These are phyloP conservation scores for Curvularia sp. DNA, from an alignment of 2,329 filamentous ascomycete genomes.

Conservation along the genomic window DNA sequence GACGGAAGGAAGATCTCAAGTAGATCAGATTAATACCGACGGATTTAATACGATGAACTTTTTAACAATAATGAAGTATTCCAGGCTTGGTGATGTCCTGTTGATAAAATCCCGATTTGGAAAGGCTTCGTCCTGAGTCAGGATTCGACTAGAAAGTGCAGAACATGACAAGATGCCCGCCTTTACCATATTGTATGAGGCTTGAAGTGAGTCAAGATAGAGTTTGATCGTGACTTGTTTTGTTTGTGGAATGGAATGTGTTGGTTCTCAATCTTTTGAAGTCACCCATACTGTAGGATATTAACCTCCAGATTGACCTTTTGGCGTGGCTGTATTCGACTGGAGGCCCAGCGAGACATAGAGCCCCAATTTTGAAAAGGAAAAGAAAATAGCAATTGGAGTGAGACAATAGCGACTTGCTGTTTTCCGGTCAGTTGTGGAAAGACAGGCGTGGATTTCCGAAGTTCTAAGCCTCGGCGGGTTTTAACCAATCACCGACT, in stretches of 20 bases:
- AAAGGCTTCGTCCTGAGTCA: background rate
- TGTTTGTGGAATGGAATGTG: background rate
- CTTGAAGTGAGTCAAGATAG: background rate
- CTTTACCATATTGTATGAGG: background rate
- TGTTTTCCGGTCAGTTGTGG: background rate
- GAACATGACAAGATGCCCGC: background rate
- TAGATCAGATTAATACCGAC: background rate
- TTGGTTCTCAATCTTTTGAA: background rate
- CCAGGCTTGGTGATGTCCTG: background rate
- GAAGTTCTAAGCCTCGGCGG: constrained; percentile 16
- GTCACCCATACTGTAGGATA: background rate
- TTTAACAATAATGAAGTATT: background rate
- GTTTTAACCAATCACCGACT: constrained; percentile 22
- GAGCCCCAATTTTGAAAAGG: background rate
- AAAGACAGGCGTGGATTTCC: constrained; percentile 3
- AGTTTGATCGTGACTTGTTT: background rate
- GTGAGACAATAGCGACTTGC: background rate
- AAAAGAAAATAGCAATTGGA: background rate
- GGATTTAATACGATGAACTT: background rate
- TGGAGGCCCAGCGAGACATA: no score
- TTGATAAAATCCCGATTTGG: background rate
- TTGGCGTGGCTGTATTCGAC: no score
- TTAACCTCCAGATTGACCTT: background rate
- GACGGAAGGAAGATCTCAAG: background rate
- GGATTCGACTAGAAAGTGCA: background rate